Evolutionary conservation across 1,284 basidiomycete genomes (phyloP).

Genomic region (Cutaneotrichosporon curvatum): DNA sequence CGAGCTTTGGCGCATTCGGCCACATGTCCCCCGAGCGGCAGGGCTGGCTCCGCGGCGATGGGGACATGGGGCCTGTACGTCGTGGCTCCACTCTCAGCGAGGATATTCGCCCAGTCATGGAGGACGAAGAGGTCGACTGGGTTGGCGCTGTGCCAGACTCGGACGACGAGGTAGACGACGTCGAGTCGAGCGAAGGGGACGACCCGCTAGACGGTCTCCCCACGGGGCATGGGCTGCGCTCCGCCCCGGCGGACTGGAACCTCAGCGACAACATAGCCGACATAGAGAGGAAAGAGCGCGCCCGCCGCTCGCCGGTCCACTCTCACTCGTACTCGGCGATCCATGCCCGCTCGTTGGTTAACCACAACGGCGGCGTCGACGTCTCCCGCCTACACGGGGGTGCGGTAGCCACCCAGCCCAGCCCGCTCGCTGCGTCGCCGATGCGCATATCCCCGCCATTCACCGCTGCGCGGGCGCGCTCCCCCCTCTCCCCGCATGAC

Average conservation of each 20-base stretch:
- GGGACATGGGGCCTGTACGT: conserved; percentile 11
- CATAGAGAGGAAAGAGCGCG: conserved; percentile 10
- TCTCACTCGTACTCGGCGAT: conserved; percentile 6
- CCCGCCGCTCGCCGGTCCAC: too few species aligned
- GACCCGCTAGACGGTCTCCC: conserved; percentile 10
- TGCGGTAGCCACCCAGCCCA: too few species aligned
- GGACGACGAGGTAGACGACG: conserved; percentile 14
- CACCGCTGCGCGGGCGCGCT: too few species aligned
- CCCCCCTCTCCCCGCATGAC: conserved; percentile 3
- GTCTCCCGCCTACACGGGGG: conserved; percentile 1
- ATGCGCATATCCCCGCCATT: too few species aligned
- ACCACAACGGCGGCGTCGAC: conserved; percentile 4
- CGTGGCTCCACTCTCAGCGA: conserved; percentile 28
- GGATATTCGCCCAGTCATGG: conserved; percentile 19
- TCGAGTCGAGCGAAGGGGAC: conserved; percentile 5
- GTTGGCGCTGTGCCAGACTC: conserved; percentile 23
- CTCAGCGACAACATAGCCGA: conserved; percentile 7
- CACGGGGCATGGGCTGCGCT: conserved; percentile 13
- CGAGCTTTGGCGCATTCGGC: conserved; percentile 7
- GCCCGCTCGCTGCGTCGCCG: too few species aligned
- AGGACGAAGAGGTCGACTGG: conserved; percentile 39
- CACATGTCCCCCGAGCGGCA: conserved; percentile 10
- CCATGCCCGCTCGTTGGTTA: conserved; percentile 1
- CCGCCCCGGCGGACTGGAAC: conserved; percentile 19
- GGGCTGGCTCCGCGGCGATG: conserved; percentile 16